Percentiles rank a stretch among this genome's conserved stretches.
Evolutionary conservation across 2,329 filamentous ascomycete species (phyloP).

Genomic region (Whalleya microplaca): DNA sequence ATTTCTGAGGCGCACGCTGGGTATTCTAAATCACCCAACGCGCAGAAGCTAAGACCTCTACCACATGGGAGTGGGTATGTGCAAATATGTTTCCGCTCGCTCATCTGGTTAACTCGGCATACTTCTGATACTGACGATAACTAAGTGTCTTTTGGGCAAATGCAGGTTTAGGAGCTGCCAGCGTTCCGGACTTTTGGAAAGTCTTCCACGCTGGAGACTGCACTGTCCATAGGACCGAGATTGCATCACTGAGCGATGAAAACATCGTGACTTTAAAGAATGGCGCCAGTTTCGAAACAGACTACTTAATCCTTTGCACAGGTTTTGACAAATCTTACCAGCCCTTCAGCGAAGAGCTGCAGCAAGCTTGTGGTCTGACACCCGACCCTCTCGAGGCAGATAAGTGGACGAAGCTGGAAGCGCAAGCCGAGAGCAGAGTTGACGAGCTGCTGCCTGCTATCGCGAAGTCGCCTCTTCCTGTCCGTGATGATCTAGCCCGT

Average conservation of each 20-base stretch:
- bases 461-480: constrained; percentile 9
- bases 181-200: constrained; percentile 39
- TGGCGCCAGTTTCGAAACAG: constrained; percentile 19
- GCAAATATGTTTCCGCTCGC: not conserved
- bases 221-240: constrained; percentile 30
- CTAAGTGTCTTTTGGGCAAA: constrained; percentile 38
- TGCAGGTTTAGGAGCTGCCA: constrained; percentile 37
- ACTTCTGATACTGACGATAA: not conserved
- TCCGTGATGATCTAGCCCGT: not conserved
- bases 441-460: constrained; percentile 23
- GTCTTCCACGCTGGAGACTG: constrained; percentile 35
- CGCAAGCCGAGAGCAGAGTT: constrained; percentile 17
- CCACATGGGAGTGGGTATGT: constrained; percentile 26
- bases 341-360: constrained; percentile 23
- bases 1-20: constrained; percentile 30
- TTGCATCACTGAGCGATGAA: constrained; percentile 17
- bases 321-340: constrained; percentile 30
- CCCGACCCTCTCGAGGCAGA: constrained; percentile 8
- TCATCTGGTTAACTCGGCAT: no score
- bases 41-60: constrained; percentile 24
- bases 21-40: constrained; percentile 28
- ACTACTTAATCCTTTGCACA: constrained; percentile 30
- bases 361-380: constrained; percentile 20
- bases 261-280: constrained; percentile 24
- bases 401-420: constrained; percentile 24